Conservation (phyloP, 345 rosid species). For the Acer negundo region DNA sequence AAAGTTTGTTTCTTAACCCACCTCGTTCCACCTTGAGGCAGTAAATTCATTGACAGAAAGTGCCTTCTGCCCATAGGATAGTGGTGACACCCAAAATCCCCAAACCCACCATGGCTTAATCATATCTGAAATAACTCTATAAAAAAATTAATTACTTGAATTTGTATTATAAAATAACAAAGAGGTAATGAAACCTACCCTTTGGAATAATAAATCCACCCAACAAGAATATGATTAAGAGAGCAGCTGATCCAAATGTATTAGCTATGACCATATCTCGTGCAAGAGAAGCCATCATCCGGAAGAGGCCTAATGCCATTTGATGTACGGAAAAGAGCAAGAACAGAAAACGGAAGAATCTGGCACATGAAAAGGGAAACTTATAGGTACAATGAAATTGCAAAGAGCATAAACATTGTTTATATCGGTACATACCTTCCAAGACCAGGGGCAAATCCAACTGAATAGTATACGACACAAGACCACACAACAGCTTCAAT, state of each 20-base stretch:
- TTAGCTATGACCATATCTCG: conserved; percentile 89
- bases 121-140: conserved; percentile 39
- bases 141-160: not conserved
- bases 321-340: conserved; percentile 78
- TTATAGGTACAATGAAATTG: conserved; percentile 12
- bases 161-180: not conserved
- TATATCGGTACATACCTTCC: conserved; percentile 49
- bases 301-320: conserved; percentile 89
- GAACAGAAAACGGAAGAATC: conserved; percentile 84
- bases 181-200: conserved; percentile 40
- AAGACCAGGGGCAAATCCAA: conserved; percentile 77
- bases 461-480: conserved; percentile 71
- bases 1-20: conserved; percentile 21
- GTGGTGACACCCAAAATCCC: conserved; percentile 93
- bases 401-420: not conserved
- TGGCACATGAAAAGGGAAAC: conserved; percentile 29
- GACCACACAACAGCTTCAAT: conserved; percentile 90
- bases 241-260: conserved; percentile 78
- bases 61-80: conserved; percentile 81
- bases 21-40: conserved; percentile 80
- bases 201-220: conserved; percentile 92
- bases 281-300: conserved; percentile 75
- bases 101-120: conserved; percentile 91
- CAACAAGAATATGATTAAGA: conserved; percentile 61
- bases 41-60: conserved; percentile 81